phyloP scores from a whole-genome alignment of 345 rosid species.

The Eucalyptus urophylla region DNA sequence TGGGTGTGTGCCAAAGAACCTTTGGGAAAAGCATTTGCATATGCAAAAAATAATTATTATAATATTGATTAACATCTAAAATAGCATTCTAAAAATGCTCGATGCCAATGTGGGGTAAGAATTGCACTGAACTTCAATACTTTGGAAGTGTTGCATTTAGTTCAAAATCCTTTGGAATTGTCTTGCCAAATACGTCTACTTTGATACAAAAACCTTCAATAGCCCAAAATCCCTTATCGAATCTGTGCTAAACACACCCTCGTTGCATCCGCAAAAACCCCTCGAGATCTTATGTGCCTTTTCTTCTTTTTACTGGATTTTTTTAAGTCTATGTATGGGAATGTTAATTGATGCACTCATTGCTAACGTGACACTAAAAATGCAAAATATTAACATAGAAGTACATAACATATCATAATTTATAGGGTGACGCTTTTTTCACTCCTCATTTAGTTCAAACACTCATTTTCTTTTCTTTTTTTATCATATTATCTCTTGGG shows the following conservation, averaged over 20 bases:
- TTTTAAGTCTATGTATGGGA: not conserved
- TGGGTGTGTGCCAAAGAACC: not conserved
- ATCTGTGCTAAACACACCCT: not conserved
- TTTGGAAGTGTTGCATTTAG: not conserved
- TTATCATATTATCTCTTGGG: too few relatives aligned
- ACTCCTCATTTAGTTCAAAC: not conserved
- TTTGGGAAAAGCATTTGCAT: not conserved
- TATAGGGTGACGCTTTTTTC: not conserved
- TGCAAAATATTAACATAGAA: not conserved
- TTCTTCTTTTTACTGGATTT: not conserved
- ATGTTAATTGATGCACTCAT: not conserved
- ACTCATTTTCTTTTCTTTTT: fast-evolving
- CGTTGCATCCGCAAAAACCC: not conserved
- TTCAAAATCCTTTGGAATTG: not conserved
- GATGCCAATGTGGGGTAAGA: not conserved
- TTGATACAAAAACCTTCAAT: not conserved
- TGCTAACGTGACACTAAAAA: not conserved
- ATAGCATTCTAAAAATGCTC: not conserved
- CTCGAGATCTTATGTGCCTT: not conserved
- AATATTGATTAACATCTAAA: not conserved
- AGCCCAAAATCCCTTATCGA: not conserved
- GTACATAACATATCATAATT: not conserved
- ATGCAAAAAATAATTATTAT: not conserved
- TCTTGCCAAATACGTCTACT: not conserved
- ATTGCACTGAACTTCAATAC: not conserved